Percentiles rank a stretch among this genome's conserved stretches.
phyloP scores from a whole-genome alignment of 768 basidiomycete species.

The Dioszegia crocea region DNA sequence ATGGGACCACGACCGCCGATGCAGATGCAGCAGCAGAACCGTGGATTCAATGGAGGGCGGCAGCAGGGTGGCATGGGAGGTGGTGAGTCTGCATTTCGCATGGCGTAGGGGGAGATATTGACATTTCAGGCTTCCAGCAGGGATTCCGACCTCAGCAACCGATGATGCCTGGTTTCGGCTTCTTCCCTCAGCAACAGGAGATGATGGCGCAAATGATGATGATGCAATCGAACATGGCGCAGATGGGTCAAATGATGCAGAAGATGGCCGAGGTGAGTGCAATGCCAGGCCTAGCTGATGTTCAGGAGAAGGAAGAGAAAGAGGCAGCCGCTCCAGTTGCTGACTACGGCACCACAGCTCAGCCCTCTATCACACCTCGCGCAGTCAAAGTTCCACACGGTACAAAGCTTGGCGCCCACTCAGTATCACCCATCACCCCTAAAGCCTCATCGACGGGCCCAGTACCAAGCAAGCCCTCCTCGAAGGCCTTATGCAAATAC shows the following conservation, averaged over 20 bases:
- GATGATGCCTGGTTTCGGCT: constrained; percentile 31
- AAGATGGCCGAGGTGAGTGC: constrained; percentile 33
- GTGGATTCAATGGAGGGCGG: constrained; percentile 17
- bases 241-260: constrained; percentile 48
- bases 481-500: constrained; percentile 74
- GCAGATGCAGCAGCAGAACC: constrained; percentile 15
- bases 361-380: constrained; percentile 10
- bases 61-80: constrained; percentile 6
- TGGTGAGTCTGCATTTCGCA: constrained; percentile 7
- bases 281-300: background rate
- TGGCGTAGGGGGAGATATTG: too few species aligned
- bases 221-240: constrained; percentile 73
- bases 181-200: constrained; percentile 53
- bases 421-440: constrained; percentile 34
- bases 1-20: constrained; percentile 54
- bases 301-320: constrained; percentile 10
- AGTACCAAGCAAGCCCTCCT: constrained; percentile 48
- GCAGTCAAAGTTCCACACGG: constrained; percentile 37
- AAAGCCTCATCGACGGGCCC: constrained; percentile 26
- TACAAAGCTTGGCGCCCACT: constrained; percentile 39
- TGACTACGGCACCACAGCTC: constrained; percentile 3
- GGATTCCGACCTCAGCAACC: constrained; percentile 23
- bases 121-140: constrained; percentile 24
- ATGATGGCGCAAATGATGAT: constrained; percentile 88
- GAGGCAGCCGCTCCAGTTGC: constrained; percentile 1